Evolutionary conservation across 2,329 filamentous ascomycete genomes (phyloP).

Genomic region (Neoascochyta sp.): DNA sequence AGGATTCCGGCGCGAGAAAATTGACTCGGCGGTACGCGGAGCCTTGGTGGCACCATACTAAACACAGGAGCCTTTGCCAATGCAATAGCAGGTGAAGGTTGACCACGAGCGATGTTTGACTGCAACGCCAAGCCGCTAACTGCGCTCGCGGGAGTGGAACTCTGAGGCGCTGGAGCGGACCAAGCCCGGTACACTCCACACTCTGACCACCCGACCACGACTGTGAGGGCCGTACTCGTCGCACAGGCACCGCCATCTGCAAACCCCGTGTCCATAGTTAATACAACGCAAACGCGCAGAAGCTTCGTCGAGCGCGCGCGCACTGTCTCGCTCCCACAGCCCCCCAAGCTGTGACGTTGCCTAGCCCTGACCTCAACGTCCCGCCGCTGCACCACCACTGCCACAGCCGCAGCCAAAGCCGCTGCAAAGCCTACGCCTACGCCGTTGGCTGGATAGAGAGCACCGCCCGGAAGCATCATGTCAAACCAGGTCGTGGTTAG

Average conservation of each 20-base stretch:
- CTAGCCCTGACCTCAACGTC: constrained; percentile 15
- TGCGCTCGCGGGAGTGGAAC: constrained; percentile 5
- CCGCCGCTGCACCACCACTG: constrained; percentile 17
- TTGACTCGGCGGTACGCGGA: constrained; percentile 41
- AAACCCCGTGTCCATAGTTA: constrained; percentile 19
- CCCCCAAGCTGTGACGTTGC: constrained; percentile 28
- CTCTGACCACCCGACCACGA: constrained; percentile 32
- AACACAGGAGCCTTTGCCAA: no score
- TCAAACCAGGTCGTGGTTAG: constrained; percentile 41
- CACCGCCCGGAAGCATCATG: constrained; percentile 24
- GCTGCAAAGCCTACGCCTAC: constrained; percentile 11
- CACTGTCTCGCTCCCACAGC: constrained; percentile 20
- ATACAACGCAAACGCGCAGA: constrained; percentile 21
- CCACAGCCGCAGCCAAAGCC: constrained; percentile 22
- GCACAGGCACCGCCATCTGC: constrained; percentile 28
- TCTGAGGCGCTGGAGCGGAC: constrained; percentile 4
- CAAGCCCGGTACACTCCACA: constrained; percentile 17
- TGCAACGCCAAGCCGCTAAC: constrained; percentile 10
- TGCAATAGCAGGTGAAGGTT: no score
- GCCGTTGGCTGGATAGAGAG: constrained; percentile 17
- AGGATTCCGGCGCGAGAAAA: constrained; percentile 43
- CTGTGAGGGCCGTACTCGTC: constrained; percentile 29
- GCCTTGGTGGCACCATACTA: constrained; percentile 29
- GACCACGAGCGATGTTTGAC: no score
- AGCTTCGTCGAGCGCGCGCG: constrained; percentile 23